These are phyloP conservation scores for Saposhnikovia divaricata DNA, from an alignment of 129 eudicot species.

Conservation along the genomic window DNA sequence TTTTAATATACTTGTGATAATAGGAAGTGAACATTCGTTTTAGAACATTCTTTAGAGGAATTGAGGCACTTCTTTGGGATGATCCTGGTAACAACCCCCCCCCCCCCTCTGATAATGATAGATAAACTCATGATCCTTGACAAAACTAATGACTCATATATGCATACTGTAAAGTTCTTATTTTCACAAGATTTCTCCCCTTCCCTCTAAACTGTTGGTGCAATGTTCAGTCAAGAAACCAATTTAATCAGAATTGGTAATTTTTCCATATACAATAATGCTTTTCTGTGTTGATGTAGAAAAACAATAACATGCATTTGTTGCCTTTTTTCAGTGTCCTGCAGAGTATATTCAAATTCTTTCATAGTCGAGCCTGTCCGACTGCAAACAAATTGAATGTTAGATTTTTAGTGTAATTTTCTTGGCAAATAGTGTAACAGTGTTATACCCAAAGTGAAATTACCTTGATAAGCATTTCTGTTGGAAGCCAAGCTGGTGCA, in stretches of 20 bases:
- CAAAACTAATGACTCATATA: too few relatives aligned
- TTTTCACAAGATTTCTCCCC: neutral
- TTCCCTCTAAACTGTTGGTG: neutral
- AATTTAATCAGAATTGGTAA: neutral
- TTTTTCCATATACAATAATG: neutral
- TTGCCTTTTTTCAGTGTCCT: neutral
- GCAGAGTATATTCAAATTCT: slow-evolving; percentile 31
- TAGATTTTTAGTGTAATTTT: neutral
- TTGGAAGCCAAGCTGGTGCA: slow-evolving; percentile 99
- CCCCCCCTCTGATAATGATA: too few relatives aligned
- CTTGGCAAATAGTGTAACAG: neutral
- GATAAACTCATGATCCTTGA: too few relatives aligned
- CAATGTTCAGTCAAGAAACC: neutral
- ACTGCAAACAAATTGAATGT: slow-evolving; percentile 38
- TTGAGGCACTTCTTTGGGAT: too few relatives aligned
- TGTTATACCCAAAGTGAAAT: neutral
- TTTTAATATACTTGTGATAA: too few relatives aligned
- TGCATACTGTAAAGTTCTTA: neutral
- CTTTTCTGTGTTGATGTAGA: neutral
- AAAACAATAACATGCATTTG: neutral
- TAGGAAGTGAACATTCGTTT: too few relatives aligned
- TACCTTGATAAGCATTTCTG: slow-evolving; percentile 93
- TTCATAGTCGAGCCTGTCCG: slow-evolving; percentile 66
- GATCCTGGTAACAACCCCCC: too few relatives aligned
- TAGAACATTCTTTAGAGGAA: too few relatives aligned